Evolutionary conservation across 305 asterid species (phyloP).

Genomic region (Salvia sclarea): DNA sequence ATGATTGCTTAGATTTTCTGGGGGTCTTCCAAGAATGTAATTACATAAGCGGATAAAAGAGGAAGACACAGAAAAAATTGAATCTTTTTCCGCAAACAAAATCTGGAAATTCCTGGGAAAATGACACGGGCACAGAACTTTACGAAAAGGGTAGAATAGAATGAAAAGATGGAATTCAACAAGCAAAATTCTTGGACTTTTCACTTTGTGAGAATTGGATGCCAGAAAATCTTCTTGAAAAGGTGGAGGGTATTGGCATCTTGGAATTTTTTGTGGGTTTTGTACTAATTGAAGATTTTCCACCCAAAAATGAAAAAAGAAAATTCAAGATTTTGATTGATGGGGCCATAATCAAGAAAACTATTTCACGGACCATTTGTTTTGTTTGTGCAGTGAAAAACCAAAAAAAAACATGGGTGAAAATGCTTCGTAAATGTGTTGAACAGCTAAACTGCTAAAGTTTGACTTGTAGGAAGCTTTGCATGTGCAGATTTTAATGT

Average conservation of each 20-base stretch:
- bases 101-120: conserved; percentile 19
- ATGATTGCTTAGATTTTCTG: conserved; percentile 32
- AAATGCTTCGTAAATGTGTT: background rate
- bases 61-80: background rate
- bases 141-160: background rate
- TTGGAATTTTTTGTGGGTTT: background rate
- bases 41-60: conserved; percentile 9
- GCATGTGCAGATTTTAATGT: conserved; percentile 37
- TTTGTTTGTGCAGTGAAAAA: conserved; percentile 19
- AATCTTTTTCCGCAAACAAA: conserved; percentile 3
- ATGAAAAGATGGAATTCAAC: background rate
- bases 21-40: conserved; percentile 20
- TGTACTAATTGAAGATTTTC: conserved; percentile 6
- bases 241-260: conserved; percentile 12
- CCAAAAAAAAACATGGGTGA: background rate
- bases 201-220: conserved; percentile 2
- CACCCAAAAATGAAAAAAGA: background rate
- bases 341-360: conserved; percentile 15
- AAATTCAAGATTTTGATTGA: background rate
- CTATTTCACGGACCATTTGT: conserved; percentile 15
- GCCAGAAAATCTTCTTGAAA: conserved; percentile 24
- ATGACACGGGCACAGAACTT: conserved; percentile 19
- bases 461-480: conserved; percentile 30
- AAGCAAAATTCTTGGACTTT: conserved; percentile 7
- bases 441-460: conserved; percentile 16